Evolutionary conservation across 1,284 basidiomycete species (phyloP).

Genomic region (Trichosporon faecale): DNA sequence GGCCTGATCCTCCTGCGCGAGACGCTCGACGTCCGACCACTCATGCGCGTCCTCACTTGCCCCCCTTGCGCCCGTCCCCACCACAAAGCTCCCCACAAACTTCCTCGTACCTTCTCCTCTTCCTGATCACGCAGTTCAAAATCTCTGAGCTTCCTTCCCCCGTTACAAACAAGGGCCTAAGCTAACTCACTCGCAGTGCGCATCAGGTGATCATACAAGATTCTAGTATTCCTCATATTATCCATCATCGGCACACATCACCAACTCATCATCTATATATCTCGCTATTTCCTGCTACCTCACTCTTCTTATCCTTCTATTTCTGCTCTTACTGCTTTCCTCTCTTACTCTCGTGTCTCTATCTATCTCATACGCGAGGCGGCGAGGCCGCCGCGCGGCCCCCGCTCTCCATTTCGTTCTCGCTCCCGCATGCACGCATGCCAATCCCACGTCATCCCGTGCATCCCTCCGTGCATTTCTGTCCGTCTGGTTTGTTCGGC

Average conservation of each 20-base stretch:
- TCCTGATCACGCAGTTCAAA: not conserved
- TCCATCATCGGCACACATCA: not conserved
- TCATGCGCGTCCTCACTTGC: no score
- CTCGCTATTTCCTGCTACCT: not conserved
- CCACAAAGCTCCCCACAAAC: not conserved
- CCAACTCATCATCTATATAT: not conserved
- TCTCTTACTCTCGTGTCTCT: not conserved
- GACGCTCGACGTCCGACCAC: not conserved
- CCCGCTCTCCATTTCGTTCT: not conserved
- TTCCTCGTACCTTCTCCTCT: not conserved
- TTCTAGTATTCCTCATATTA: conserved; percentile 14
- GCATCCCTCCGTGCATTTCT: not conserved
- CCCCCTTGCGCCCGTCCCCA: not conserved
- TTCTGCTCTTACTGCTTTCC: not conserved
- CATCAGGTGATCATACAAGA: conserved; percentile 24
- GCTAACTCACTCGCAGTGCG: conserved; percentile 16
- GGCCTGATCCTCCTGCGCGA: no score
- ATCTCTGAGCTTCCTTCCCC: not conserved
- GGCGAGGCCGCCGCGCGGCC: not conserved
- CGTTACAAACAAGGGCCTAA: not conserved
- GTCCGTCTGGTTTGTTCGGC: not conserved
- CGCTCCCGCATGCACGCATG: not conserved
- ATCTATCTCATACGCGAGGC: not conserved
- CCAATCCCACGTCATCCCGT: not conserved
- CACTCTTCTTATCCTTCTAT: not conserved